These are phyloP conservation scores for Prunus kanzakura DNA, from an alignment of 306 rosid genomes.

Conservation along the genomic window DNA sequence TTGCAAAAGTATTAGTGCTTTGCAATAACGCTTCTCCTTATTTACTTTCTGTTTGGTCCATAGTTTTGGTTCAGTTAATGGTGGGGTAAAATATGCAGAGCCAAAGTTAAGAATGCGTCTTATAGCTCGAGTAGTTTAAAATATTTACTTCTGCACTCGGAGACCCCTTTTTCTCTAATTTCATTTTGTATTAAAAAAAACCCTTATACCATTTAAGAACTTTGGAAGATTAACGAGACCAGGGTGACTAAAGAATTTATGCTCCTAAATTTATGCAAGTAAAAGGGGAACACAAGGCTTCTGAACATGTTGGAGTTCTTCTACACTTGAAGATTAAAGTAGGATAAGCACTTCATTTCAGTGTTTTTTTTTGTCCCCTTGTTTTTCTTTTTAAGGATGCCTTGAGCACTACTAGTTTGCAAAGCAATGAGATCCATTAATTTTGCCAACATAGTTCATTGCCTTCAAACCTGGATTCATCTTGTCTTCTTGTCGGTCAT, in stretches of 20 bases:
- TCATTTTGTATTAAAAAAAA: background rate
- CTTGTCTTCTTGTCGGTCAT: background rate
- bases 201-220: too few species aligned
- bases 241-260: background rate
- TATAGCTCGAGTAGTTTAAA: background rate
- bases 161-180: background rate
- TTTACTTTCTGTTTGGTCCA: background rate
- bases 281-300: background rate
- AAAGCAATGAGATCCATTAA: background rate
- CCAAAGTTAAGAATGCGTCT: background rate
- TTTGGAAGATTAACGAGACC: background rate
- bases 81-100: background rate
- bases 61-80: background rate
- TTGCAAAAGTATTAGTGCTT: background rate
- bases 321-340: background rate
- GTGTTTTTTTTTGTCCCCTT: background rate
- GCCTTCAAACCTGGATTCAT: slow-evolving; percentile 2
- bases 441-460: background rate
- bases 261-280: background rate
- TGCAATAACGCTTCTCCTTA: background rate
- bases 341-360: background rate
- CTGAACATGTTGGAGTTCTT: background rate
- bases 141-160: background rate
- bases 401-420: background rate
- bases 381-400: background rate